A percentile compares a stretch with the other conserved stretches of the same genome.
Evolutionary conservation across 345 rosid species (phyloP).

Genomic region (Eucalyptus camaldulensis): DNA sequence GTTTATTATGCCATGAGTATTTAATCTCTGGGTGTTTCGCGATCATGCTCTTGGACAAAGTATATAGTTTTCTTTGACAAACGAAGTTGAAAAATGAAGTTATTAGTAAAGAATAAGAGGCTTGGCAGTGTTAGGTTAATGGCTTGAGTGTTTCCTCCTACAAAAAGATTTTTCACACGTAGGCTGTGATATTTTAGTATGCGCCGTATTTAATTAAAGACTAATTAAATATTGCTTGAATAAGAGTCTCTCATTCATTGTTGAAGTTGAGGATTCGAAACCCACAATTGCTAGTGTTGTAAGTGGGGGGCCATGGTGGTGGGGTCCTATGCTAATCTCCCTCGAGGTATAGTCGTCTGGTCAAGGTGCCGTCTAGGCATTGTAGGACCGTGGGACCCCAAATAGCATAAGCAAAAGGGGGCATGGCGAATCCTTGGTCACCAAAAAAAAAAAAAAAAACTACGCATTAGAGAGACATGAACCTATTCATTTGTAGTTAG

Average conservation of each 20-base stretch:
- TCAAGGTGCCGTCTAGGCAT: accelerated
- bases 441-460: no score
- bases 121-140: not conserved
- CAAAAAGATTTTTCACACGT: not conserved
- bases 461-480: not conserved
- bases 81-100: not conserved
- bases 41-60: not conserved
- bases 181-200: not conserved
- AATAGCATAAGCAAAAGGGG: no score
- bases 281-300: no score
- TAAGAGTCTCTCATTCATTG: not conserved
- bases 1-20: not conserved
- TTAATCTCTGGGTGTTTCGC: not conserved
- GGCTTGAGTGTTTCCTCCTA: not conserved
- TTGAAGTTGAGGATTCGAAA: no score
- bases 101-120: not conserved
- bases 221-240: not conserved
- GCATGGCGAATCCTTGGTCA: accelerated
- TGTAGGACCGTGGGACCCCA: no score
- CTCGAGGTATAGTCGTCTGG: accelerated
- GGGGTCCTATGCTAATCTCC: no score
- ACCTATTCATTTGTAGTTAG: no score
- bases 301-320: no score
- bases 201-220: not conserved
- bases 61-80: not conserved